Base-by-base conservation (phyloP, 495 filamentous ascomycete genomes). In the Aspergillus incahuasiensis region DNA sequence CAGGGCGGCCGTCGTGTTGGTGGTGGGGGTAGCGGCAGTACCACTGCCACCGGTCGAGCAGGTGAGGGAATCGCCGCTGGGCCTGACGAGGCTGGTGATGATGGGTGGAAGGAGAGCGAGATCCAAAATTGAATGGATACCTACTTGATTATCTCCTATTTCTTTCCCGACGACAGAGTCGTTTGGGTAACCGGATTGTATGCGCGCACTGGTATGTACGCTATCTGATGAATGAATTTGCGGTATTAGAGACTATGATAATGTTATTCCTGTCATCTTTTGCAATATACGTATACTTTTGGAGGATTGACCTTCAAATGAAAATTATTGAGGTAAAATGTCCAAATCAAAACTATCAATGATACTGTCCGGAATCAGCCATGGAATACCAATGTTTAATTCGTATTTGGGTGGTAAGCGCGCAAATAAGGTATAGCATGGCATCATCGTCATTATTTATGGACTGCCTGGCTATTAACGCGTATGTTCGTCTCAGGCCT, bases 1-100 rank as follows among this genome's bases (percentile, higher is more conserved):
- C 83, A 91, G 59, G 90, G 91, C 5, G 84, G 85, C n/a, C 71
- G 89, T 72, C 59, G 82, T 76, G 70, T 87, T 76, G 74, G 89
- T 49, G 74, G 74, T 39, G 73, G 67, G 5, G 52, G 57, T 51
- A 70, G 51, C 16, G 32, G 19, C 48, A 28, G 21, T 46, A 30
- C 3, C 35, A 28, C 25, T 35, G 9, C 32, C 32, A 55, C 39
- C 76, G 70, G 89, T 6, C 72, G 75, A 52, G 67, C 61, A 38
- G 69, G 74, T 5, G 75, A 78, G 56, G 64, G 68, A 0, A 76
- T 78, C 34, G 73, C 74, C 22, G 67, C 71, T 58, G 68, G 68
- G 61, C 63, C 64, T 60, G 69, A 67, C 11, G 74, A 75, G 51
- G 66, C 66, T 25, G 68, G 64, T 15, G 71, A 72, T 61, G 75